Base-by-base conservation (phyloP, 2,329 filamentous ascomycete species). In the Venturia oleaginea region DNA sequence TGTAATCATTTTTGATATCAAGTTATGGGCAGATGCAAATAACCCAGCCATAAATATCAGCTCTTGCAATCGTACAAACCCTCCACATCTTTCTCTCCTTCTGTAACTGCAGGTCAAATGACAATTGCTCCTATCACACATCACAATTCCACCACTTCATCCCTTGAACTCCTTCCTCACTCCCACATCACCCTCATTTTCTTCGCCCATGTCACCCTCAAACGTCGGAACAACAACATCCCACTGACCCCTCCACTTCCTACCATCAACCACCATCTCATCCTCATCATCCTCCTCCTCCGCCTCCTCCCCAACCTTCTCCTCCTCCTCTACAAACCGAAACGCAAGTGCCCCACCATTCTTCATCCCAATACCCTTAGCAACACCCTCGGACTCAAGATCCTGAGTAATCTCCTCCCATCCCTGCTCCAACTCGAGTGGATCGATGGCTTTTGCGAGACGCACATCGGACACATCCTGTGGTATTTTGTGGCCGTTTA, bases 401-500 rank as follows among this genome's bases (percentile, higher is more conserved):
- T 68, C 68, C 8, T 65, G 64, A 22, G 66, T 66, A 1, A 68
- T 66, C 24, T 67, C 67, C 32, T 70, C 67, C 69, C 78, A 81
- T 46, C 79, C 79, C 40, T 72, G 68, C 19, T 66, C 68, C 1
- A 76, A 68, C 34, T 80, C 75, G 65, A 76, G 73, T 43, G 72
- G 67, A 67, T 81, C 77, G 37, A 72, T 66, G 1, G 77, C 74
- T 43, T 72, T 72, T 7, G 75, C 80, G 42, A 82, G 69, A 30
- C 74, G 69, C 59, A 81, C 75, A 3, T 76, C 74, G 8, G 72
- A 70, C 1, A 77, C 66, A 3, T 72, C 73, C 5, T 69, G 37
- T 0, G 80, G 80, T 2, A 81, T 73, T 0, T 71, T 61, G 43
- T 76, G 70, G 17, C 72, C 67, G 43, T 74, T 71, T 57, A 76